Evolutionary conservation across 495 filamentous ascomycete genomes (phyloP), one percentile per base, ranked within the genome.

Genomic region (Lophiotrema nucula): DNA sequence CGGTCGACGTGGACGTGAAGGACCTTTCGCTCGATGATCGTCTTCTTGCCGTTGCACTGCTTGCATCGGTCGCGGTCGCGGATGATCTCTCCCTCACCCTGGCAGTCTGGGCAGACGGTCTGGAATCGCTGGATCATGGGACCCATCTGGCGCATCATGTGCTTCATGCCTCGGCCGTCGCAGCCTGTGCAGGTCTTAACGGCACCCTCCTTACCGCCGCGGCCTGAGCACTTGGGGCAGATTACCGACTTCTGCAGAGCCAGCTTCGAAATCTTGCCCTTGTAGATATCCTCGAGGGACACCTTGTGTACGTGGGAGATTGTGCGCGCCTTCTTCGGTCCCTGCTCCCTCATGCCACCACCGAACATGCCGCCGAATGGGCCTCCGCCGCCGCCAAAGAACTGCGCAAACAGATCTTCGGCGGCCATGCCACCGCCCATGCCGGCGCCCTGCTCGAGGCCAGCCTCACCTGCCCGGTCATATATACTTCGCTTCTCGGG

Each of bases 51-150:
- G 54, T 77, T 82, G 75, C 93, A 99, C 56, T 77, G 74, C 83
- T 96, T 97, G 84, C 93, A 99, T 70, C 87, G 83, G 73, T 97
- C 95, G 79, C 92, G 91, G 47, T 97, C 93, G 62, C 88, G 88
- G 70, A 99, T 89, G 53, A 87, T 90, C 77, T 99, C 95, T 45
- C 95, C 91, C 72, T 97, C 95, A 57, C 93, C 93, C 56, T 91
- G 89, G 71, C 93, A 99, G 74, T 99, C 93, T 26, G 91, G 89
- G 83, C 93, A 99, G 58, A 97, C 90, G 18, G 95, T 97, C 81
- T 97, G 95, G 83, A 97, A 97, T 47, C 93, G 88, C 76, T 97
- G 95, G 69, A 97, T 97, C 93, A 99, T 99, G 48, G 93, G 93
- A 47, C 95, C 93, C 92, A 97, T 97, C 79, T 97, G 95, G 67